These are phyloP conservation scores for Diaporthe nobilis DNA, from an alignment of 2,329 filamentous ascomycete species.

Conservation along the genomic window DNA sequence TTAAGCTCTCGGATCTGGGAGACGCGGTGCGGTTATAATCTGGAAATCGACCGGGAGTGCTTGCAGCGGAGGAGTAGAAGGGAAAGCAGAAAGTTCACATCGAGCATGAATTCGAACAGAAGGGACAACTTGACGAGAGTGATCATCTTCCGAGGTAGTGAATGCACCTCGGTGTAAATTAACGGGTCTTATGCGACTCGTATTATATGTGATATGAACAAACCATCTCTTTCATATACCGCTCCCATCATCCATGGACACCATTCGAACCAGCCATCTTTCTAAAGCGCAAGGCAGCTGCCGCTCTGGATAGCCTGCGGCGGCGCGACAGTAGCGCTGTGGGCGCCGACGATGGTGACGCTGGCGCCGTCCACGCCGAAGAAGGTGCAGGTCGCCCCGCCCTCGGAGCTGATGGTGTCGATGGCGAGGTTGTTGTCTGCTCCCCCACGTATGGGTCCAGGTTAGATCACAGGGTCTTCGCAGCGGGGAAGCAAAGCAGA, in stretches of 20 bases:
- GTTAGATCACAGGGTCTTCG: background rate
- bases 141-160: too few species aligned
- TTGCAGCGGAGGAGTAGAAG: too few species aligned
- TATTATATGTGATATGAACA: background rate
- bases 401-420: slow-evolving; percentile 28
- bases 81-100: too few species aligned
- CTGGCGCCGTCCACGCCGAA: background rate
- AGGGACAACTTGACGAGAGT: too few species aligned
- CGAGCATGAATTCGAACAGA: too few species aligned
- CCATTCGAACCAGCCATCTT: too few species aligned
- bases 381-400: slow-evolving; percentile 22
- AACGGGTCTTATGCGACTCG: background rate
- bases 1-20: slow-evolving; percentile 51
- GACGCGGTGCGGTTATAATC: slow-evolving; percentile 46
- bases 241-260: background rate
- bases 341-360: slow-evolving; percentile 25
- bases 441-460: background rate
- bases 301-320: slow-evolving; percentile 32
- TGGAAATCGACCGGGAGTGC: too few species aligned
- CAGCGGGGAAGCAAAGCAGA: too few species aligned
- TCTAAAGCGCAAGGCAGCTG: slow-evolving; percentile 18
- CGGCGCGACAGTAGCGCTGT: slow-evolving; percentile 11
- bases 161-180: background rate
- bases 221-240: background rate
- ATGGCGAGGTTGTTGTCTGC: slow-evolving; percentile 28